A percentile compares a stretch with the other conserved stretches of the same genome.
These are phyloP conservation scores for Rutstroemia sp. DNA, from an alignment of 2,329 filamentous ascomycete genomes.

Conservation along the genomic window DNA sequence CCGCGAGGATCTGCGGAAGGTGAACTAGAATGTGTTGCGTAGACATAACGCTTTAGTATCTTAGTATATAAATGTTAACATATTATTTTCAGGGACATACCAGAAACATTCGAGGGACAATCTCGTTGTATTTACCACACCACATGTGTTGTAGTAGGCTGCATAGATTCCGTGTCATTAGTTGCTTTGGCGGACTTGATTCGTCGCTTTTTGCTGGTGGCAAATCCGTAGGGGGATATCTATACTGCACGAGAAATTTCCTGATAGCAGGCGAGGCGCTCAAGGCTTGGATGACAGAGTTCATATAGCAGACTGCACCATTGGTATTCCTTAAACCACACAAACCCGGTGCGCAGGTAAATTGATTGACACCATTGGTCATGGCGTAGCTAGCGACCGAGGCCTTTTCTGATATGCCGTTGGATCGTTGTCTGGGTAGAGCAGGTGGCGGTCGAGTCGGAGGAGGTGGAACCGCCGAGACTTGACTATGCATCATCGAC, in stretches of 20 bases:
- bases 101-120: constrained; percentile 50
- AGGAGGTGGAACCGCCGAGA: constrained; percentile 28
- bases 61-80: constrained; percentile 2
- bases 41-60: constrained; percentile 18
- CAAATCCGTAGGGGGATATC: constrained; percentile 55
- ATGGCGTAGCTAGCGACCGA: constrained; percentile 16
- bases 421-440: constrained; percentile 62
- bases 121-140: constrained; percentile 26
- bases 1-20: background rate
- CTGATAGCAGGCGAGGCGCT: constrained; percentile 66
- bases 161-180: constrained; percentile 52
- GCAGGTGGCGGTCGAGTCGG: constrained; percentile 43
- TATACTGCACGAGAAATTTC: constrained; percentile 50
- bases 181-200: constrained; percentile 44
- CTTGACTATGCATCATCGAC: constrained; percentile 18
- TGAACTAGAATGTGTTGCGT: constrained; percentile 13
- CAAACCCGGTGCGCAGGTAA: constrained; percentile 31
- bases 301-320: constrained; percentile 78
- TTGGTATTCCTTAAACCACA: constrained; percentile 76
- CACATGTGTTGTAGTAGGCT: constrained; percentile 43
- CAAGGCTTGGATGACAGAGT: constrained; percentile 79
- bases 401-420: constrained; percentile 61
- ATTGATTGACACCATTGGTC: constrained; percentile 20
- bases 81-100: constrained; percentile 29
- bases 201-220: constrained; percentile 57